Base-by-base conservation (phyloP, 805 yeast genomes). In the Yamadazyma akitaensis region DNA sequence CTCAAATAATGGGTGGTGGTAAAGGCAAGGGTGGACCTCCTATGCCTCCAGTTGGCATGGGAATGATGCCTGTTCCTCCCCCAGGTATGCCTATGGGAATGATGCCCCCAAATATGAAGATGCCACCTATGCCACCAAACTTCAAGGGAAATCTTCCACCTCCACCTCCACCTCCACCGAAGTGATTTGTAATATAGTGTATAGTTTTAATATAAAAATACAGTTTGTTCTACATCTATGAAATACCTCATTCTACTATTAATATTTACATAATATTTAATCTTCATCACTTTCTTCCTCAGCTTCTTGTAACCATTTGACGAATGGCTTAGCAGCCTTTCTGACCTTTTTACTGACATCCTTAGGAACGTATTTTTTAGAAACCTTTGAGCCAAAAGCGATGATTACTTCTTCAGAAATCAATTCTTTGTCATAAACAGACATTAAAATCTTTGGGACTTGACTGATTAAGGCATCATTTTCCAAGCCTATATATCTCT, bases 241-340 rank as follows among this genome's bases (percentile, higher is more conserved):
- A 28, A 28, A 28, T 28, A 28, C 32, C n/a, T 28, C 32, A 21
- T 13, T 37, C n/a, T 34, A 36, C 38, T 46, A 26, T 28, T 17
- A 33, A 18, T 33, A 34, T 26, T 9, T 13, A 28, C n/a, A 28
- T 28, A 13, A 28, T 28, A 28, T 28, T 28, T 75, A 80, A 54
- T 82, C 88, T 40, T 81, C 85, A 55, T 81, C 87, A 54, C 78
- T 77, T 53, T 84, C 92, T 64, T 82, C 85, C 57, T 89, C 97
- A 50, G 99, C 98, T 67, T 87, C 91, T 63, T 89, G 84, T 56
- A 94, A 80, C 99, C 99, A 94, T 55, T 85, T 82, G 53, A 94
- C 73, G 72, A 94, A 94, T 26, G 98, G 96, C 71, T 90, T 91
- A 51, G 97, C 97, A 39, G 97, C 94, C 70, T 84, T 88, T 70